These are phyloP conservation scores for Xylaria sp. DNA, from an alignment of 495 filamentous ascomycete genomes.

Conservation along the genomic window DNA sequence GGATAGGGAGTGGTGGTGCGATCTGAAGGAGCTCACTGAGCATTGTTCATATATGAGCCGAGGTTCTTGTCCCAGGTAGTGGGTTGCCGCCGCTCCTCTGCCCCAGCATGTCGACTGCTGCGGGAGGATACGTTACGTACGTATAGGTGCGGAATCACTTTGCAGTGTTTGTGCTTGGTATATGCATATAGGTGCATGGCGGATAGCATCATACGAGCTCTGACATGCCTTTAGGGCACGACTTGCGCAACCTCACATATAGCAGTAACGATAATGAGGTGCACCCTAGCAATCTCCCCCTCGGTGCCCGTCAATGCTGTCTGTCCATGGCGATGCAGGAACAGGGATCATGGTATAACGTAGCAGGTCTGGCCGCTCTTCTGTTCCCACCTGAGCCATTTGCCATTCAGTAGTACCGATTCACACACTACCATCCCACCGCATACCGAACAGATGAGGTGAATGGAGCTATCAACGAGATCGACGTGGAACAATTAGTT, in stretches of 20 bases:
- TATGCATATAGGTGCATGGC: neutral
- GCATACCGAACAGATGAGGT: neutral
- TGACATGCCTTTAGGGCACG: neutral
- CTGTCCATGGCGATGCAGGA: slow-evolving; percentile 13
- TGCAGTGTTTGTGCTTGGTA: slow-evolving; percentile 1
- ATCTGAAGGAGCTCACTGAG: neutral
- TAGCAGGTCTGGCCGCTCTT: neutral
- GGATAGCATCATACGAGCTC: slow-evolving; percentile 22
- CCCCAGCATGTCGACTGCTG: neutral
- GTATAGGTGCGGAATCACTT: neutral
- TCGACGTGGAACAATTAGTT: neutral
- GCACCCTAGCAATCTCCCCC: neutral
- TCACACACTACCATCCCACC: neutral
- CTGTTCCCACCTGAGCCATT: neutral
- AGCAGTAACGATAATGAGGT: slow-evolving; percentile 8
- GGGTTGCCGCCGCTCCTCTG: neutral
- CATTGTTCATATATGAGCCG: slow-evolving; percentile 9
- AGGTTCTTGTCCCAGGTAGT: neutral
- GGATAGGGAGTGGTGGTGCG: neutral
- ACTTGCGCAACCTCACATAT: slow-evolving; percentile 5
- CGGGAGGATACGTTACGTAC: slow-evolving; percentile 24
- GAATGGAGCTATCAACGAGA: neutral
- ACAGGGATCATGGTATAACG: slow-evolving; percentile 3
- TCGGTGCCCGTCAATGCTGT: slow-evolving; percentile 11
- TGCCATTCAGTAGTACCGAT: neutral